A percentile compares a stretch with the other conserved stretches of the same genome.
Evolutionary conservation across 441 rosid species (phyloP).

Genomic region (Dalechampia spathulata): DNA sequence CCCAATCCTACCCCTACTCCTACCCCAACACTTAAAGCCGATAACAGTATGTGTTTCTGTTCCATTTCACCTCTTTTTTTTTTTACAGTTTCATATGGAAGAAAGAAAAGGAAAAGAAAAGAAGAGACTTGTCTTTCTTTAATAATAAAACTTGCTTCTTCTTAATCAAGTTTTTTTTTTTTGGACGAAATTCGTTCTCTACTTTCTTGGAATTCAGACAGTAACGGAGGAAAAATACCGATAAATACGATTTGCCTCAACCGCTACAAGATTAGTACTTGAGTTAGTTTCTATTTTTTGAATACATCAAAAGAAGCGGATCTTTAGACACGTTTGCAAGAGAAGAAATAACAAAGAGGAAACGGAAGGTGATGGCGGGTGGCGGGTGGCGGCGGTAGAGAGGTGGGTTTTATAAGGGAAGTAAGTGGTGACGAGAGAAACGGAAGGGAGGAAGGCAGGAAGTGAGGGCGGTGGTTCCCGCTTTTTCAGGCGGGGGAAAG

Average conservation of each 20-base stretch:
- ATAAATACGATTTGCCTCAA: constrained; percentile 8
- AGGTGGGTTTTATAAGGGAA: too few species aligned
- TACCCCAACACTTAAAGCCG: constrained; percentile 66
- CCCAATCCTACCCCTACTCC: constrained; percentile 61
- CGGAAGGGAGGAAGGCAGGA: too few species aligned
- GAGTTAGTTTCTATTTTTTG: not conserved
- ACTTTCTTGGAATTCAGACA: constrained; percentile 8
- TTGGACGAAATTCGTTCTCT: not conserved
- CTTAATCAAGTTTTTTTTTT: too few species aligned
- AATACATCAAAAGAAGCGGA: constrained; percentile 18
- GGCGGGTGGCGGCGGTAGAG: not conserved
- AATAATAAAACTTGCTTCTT: too few species aligned
- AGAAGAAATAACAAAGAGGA: too few species aligned
- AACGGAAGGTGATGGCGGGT: not conserved
- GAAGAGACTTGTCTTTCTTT: not conserved
- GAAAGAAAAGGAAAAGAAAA: not conserved
- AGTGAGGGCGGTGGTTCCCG: constrained; percentile 19
- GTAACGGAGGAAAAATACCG: not conserved
- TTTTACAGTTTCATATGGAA: too few species aligned
- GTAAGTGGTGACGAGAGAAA: too few species aligned
- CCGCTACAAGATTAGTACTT: constrained; percentile 4
- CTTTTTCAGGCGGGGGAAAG: constrained; percentile 12
- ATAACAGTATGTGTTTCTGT: constrained; percentile 47
- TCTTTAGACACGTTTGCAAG: constrained; percentile 22
- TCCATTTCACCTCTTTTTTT: constrained; percentile 41